Base-by-base conservation (phyloP, 2,329 filamentous ascomycete species). In the Neofusicoccum kwambonambiense region DNA sequence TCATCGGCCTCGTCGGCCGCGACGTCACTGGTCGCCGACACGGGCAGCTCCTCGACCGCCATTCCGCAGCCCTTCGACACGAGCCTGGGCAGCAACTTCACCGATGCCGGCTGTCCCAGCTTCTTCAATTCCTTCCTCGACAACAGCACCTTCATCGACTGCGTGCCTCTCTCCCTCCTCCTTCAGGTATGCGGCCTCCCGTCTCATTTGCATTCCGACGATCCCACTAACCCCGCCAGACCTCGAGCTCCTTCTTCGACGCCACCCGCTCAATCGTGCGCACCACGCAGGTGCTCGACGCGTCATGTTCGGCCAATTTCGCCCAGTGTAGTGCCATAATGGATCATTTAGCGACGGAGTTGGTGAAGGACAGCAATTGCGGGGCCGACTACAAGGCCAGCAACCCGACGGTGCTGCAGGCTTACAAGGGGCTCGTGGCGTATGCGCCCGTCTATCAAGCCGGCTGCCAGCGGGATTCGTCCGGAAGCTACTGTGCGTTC, bases 81-180 rank as follows among this genome's bases (percentile, higher is more conserved):
- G 27, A 80, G 76, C 47, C 70, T 84, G 19, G 80, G 80, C 17
- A 83, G 80, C 73, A 85, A 85, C 71, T 84, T 84, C 73, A 85
- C 83, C 9, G 74, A 74, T 39, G 62, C 72, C 27, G 79, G 80
- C 4, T 93, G 90, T 72, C 86, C 87, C 3, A 74, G 74, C 4
- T 93, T 94, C 77, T 89, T 96, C 75, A 81, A 85, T 60, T 76
- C 76, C 2, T 87, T 96, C 70, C 83, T 95, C 58, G 79, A 78
- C 52, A 86, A 91, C 73, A 74, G 83, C 5, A 87, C 86, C 3
- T 92, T 95, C 70, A 84, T 86, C 69, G 76, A 84, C 60, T 98
- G 94, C 79, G 87, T 93, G 69, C 92, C 94, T 0, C 82, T 97
- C 65, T 97, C 93, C 1, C 83, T 97, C 71, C 85, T 98, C 68